Base-by-base conservation (phyloP, 441 rosid species). In the Capsella rubella region DNA sequence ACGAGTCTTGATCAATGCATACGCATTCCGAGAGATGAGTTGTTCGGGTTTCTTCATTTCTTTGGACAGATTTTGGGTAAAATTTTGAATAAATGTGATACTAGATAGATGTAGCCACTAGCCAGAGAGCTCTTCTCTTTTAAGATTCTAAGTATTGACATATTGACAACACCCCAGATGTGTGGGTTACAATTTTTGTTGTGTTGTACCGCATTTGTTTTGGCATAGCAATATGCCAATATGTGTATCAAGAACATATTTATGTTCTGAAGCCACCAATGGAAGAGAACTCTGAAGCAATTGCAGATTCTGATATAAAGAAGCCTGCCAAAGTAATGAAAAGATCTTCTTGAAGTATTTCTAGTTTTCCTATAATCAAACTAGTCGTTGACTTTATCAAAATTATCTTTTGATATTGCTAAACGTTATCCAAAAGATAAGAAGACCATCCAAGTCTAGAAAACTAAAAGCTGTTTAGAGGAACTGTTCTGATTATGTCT, bases 1-100 rank as follows among this genome's bases (percentile, higher is more conserved):
- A 82, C 80, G 72, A 76, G 67, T 61, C 84, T 64, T 80, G 74
- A 89, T 49, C 37, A 27, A n/a, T 45, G 43, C 53, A 4, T 45
- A 54, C 21, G 34, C 37, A 14, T 45, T 43, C 6, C 3, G 6
- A 43, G 42, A 27, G 32, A 60, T 29, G 4, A 50, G 45, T 16
- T 2, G 7, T 6, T 62, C 54, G n/a, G 53, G 52, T 40, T 45
- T 34, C 65, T 56, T 56, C 58, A 37, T 29, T 16, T 66, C 53
- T 52, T 28, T 62, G 51, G 58, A 65, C 51, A 35, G 50, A 46
- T 73, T 10, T 37, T 58, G 43, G 27, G 42, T 42, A 4, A 39
- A 4, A 5, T 58, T 58, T 67, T 54, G 49, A 67, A 32, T 67
- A 40, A 50, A 7, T 51, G 28, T 29, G 47, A 21, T 59, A 15